Conservation (phyloP, 1,284 basidiomycete species). For the Cutaneotrichosporon daszewskae region DNA sequence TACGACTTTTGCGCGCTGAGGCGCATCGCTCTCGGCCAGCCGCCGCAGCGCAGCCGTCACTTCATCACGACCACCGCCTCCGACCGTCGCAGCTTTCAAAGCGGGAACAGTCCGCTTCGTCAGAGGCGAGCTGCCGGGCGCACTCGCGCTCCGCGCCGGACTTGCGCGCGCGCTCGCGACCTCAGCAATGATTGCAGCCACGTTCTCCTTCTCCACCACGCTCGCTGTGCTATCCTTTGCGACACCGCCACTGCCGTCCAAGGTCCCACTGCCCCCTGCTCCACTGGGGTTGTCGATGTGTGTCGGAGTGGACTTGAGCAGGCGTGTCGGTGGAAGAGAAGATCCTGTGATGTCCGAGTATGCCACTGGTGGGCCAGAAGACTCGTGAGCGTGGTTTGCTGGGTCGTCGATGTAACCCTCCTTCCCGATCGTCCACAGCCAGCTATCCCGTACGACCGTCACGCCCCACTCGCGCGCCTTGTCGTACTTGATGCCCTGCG, state of each 20-base stretch:
- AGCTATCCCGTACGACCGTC: conserved; percentile 29
- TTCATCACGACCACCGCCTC: conserved; percentile 4
- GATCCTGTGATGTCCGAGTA: background rate
- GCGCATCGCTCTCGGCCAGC: conserved; percentile 7
- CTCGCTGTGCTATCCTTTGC: too few species aligned
- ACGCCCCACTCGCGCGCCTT: conserved; percentile 39
- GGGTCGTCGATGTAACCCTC: conserved; percentile 25
- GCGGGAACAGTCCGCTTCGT: too few species aligned
- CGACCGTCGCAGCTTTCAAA: background rate
- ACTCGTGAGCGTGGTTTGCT: conserved; percentile 19
- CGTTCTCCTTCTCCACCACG: too few species aligned
- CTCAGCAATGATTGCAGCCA: too few species aligned
- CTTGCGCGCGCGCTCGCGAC: too few species aligned
- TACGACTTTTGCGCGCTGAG: conserved; percentile 4
- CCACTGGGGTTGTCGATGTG: conserved; percentile 31
- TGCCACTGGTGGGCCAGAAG: too few species aligned
- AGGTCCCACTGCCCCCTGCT: background rate
- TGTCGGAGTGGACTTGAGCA: conserved; percentile 31
- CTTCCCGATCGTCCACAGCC: conserved; percentile 34
- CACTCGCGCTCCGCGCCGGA: too few species aligned
- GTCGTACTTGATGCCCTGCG: conserved; percentile 29
- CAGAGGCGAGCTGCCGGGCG: too few species aligned
- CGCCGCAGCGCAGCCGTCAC: conserved; percentile 13
- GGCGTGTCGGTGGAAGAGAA: conserved; percentile 6
- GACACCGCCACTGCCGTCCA: too few species aligned